Evolutionary conservation across 768 basidiomycete genomes (phyloP), one percentile per base, ranked within the genome.

Genomic region (Coprinellus micaceus): DNA sequence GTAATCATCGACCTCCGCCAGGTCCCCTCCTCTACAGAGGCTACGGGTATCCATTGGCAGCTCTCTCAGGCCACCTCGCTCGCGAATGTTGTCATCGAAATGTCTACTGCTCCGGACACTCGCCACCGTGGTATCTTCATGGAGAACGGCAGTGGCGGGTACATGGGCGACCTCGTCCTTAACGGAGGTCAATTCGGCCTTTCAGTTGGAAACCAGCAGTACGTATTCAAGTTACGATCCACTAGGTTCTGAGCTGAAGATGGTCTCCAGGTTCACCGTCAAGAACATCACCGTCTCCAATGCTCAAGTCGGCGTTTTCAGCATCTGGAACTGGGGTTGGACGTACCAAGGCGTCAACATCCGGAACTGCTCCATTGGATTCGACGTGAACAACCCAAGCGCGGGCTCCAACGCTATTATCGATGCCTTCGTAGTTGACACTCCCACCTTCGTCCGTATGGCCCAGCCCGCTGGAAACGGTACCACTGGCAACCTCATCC

Each of bases 161-260:
- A 72, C 59, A 81, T 82, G 77, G 76, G 79, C 1, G 81, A 82
- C 64, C 64, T 81, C 22, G 70, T 77, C 0, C 80, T 82, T 61
- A 76, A 79, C 53, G 80, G 82, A 58, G 87, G 87, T 72, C 70
- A 66, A 66, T 59, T 25, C 60, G 89, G 86, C 4, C 85, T 91
- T 58, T 82, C 80, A 77, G 85, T 86, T 51, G 89, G 90, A 47
- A 91, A 91, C 61, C 90, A 92, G 70, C 90, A 91, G 79, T 88
- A 61, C 57, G 80, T 68, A 19, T 24, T 21, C 29, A 21, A n/a
- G 17, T 36, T n/a, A 47, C 13, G 24, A 7, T 33, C 13, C 17
- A 4, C 28, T 33, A 15, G 21, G 17, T 28, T 33, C 13, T 33
- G 6, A 6, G 33, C 33, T 33, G n/a, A 28, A 21, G 7, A 36